Percentiles rank a stretch among this genome's conserved stretches.
Conservation (phyloP, 345 rosid genomes). For the Angophora floribunda region DNA sequence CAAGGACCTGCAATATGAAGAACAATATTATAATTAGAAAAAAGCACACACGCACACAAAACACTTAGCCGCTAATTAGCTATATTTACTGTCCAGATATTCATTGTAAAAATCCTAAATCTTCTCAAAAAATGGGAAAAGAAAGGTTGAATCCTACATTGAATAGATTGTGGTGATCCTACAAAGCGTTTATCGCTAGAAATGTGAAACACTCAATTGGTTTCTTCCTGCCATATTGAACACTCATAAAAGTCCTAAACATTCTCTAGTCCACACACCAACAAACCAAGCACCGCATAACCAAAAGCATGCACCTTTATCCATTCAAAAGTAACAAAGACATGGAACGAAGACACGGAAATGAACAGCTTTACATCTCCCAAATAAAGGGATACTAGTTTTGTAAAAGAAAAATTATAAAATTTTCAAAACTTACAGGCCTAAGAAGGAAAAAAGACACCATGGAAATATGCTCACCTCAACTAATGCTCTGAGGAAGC, state of each 20-base stretch:
- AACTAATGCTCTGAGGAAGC: neutral
- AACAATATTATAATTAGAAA: neutral
- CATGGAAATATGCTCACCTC: neutral
- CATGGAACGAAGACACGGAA: neutral
- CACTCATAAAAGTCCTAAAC: neutral
- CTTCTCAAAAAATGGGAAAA: neutral
- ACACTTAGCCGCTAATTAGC: neutral
- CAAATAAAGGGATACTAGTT: neutral
- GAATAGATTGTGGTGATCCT: neutral
- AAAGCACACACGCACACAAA: neutral
- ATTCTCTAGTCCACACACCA: neutral
- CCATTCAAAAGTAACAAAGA: neutral
- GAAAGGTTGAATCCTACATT: neutral
- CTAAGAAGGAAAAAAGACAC: neutral
- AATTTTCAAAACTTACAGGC: neutral
- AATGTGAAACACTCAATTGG: neutral
- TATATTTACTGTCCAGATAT: neutral
- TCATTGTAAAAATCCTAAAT: neutral
- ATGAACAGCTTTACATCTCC: neutral
- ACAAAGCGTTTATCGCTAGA: neutral
- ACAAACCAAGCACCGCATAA: neutral
- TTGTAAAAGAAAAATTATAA: neutral
- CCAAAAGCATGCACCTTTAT: neutral
- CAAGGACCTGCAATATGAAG: slow-evolving; percentile 66
- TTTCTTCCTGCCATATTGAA: neutral